Evolutionary conservation across 129 eudicot genomes (phyloP).

Genomic region (Daucus carota): DH1_v3.0 NC_030382.2:25867501-25868000

Average conservation of each 20-base stretch:
- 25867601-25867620: background rate
- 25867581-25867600: background rate
- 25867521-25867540: background rate
- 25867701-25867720: background rate
- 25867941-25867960: background rate
- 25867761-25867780: background rate
- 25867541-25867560: background rate
- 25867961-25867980: background rate
- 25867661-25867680: background rate
- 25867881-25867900: background rate
- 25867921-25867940: background rate
- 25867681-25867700: background rate
- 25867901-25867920: background rate
- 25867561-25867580: background rate
- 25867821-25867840: background rate
- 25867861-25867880: background rate
- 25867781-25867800: background rate
- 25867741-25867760: background rate
- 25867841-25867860: background rate
- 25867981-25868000: background rate
- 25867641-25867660: background rate
- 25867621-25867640: background rate
- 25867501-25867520: background rate
- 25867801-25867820: background rate
- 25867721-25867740: background rate